A percentile compares a stretch with the other conserved stretches of the same genome.
These are phyloP conservation scores for Blepharisma japonicum DNA, from an alignment of 73 alveolate genomes.

Conservation along the genomic window DNA sequence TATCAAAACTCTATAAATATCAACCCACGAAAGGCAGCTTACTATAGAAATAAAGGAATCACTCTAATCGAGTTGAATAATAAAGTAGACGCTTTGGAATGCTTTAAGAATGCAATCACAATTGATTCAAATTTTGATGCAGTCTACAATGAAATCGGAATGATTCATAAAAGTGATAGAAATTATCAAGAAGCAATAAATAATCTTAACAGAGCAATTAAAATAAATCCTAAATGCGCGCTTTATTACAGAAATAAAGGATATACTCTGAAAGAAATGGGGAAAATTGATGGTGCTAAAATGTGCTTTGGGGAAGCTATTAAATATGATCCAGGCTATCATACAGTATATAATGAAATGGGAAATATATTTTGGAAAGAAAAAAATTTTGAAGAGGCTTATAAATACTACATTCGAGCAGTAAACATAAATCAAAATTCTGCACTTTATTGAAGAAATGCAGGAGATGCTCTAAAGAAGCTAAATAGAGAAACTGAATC, in stretches of 20 bases:
- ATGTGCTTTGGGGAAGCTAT: background rate
- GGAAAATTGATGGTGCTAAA: background rate
- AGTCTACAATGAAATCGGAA: background rate
- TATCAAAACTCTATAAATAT: too few relatives aligned
- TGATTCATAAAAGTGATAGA: background rate
- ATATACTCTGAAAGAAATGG: background rate
- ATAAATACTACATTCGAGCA: slow-evolving; percentile 42
- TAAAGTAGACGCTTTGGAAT: background rate
- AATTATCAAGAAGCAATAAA: background rate
- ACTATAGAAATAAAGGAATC: background rate
- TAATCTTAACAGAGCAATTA: background rate
- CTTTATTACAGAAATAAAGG: background rate
- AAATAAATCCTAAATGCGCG: background rate
- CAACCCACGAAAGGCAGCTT: background rate
- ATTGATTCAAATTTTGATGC: background rate
- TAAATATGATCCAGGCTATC: background rate
- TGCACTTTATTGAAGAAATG: slow-evolving; percentile 32
- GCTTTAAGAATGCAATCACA: background rate
- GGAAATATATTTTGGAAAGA: slow-evolving; percentile 36
- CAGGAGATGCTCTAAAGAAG: slow-evolving; percentile 41
- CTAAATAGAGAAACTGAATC: background rate
- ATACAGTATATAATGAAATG: background rate
- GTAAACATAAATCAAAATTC: slow-evolving; percentile 37
- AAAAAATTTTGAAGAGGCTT: slow-evolving; percentile 43
- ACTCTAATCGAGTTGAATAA: background rate